phyloP scores from a whole-genome alignment of 176 grass and related monocot species.

The Eleusine indica region DNA sequence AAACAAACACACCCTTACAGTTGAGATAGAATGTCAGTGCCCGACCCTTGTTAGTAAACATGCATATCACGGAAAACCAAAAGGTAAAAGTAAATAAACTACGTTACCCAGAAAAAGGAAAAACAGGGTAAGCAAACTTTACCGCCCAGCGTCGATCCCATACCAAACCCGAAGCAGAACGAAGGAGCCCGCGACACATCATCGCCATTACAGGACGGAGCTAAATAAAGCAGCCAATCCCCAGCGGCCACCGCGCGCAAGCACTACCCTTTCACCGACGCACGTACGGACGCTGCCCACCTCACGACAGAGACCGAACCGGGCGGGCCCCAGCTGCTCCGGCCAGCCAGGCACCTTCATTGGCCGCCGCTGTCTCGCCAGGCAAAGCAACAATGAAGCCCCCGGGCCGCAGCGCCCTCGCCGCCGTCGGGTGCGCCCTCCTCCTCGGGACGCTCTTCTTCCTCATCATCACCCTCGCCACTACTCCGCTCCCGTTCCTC shows the following conservation, averaged over 20 bases:
- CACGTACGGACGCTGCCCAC: background rate
- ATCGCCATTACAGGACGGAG: background rate
- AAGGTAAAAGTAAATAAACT: too few relatives aligned
- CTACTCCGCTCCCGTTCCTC: slow-evolving; percentile 34
- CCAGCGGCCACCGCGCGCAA: background rate
- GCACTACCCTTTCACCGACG: background rate
- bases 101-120: too few relatives aligned
- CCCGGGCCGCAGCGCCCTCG: slow-evolving; percentile 18
- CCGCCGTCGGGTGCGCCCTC: slow-evolving; percentile 26
- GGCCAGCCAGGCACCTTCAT: background rate
- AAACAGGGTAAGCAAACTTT: too few relatives aligned
- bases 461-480: background rate
- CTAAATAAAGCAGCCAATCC: slow-evolving; percentile 42
- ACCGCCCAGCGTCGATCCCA: too few relatives aligned
- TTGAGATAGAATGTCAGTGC: too few relatives aligned
- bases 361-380: too few relatives aligned
- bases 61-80: too few relatives aligned
- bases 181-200: background rate
- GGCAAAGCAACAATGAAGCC: slow-evolving; percentile 2
- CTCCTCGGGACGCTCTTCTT: slow-evolving; percentile 21
- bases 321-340: background rate
- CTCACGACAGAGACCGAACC: background rate
- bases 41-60: too few relatives aligned
- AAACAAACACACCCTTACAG: too few relatives aligned
- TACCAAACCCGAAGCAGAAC: background rate